phyloP scores from a whole-genome alignment of 148 eudicot genomes.

The Spergularia bocconei region DNA sequence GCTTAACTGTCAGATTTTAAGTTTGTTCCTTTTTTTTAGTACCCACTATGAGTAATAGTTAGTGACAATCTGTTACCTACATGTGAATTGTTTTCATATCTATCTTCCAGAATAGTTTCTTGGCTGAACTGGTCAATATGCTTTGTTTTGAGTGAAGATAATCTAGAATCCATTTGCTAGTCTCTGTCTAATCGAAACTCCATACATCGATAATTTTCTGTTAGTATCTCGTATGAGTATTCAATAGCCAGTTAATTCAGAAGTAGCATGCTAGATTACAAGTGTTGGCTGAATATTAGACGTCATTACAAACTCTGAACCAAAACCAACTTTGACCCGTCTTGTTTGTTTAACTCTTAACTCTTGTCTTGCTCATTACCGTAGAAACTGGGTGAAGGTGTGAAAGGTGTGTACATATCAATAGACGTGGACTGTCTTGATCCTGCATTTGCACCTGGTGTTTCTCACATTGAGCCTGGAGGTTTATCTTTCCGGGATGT shows the following conservation, averaged over 20 bases:
- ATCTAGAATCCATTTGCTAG: too few relatives aligned
- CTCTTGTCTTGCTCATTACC: not conserved
- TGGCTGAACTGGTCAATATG: not conserved
- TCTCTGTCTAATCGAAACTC: too few relatives aligned
- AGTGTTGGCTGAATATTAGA: not conserved
- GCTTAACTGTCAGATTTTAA: not conserved
- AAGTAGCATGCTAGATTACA: not conserved
- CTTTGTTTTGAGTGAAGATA: not conserved
- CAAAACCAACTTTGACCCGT: too few relatives aligned
- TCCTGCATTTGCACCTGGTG: conserved; percentile 97
- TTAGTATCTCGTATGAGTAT: too few relatives aligned
- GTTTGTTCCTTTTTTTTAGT: not conserved
- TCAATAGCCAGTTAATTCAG: too few relatives aligned
- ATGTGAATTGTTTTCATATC: not conserved
- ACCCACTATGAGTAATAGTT: not conserved
- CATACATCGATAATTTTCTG: too few relatives aligned
- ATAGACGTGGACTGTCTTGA: conserved; percentile 87
- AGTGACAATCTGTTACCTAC: too few relatives aligned
- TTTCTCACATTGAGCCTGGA: conserved; percentile 94
- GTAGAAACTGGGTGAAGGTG: conserved; percentile 97
- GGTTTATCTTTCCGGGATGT: conserved; percentile 93
- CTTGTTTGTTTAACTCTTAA: not conserved
- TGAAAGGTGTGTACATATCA: conserved; percentile 87
- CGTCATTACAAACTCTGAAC: too few relatives aligned
- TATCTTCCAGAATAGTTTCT: not conserved